phyloP scores from a whole-genome alignment of 495 filamentous ascomycete species.

The Penicillium bialowiezense region DNA sequence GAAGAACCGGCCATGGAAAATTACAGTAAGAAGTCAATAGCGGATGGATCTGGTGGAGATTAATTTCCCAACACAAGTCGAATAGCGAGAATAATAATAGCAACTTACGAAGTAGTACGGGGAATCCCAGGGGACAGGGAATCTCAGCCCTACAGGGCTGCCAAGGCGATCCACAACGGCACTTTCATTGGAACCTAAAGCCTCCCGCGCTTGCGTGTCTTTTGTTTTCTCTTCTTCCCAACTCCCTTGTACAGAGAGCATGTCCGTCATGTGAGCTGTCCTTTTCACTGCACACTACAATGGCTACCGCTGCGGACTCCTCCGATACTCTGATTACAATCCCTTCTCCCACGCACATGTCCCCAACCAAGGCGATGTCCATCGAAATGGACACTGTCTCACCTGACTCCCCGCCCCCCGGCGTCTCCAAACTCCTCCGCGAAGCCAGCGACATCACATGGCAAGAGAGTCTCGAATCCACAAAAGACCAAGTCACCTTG shows the following conservation, averaged over 20 bases:
- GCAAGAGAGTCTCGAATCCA: conserved; percentile 15
- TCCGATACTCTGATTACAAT: conserved; percentile 19
- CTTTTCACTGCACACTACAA: conserved; percentile 3
- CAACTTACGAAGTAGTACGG: neutral
- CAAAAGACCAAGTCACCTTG: conserved; percentile 18
- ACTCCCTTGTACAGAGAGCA: neutral
- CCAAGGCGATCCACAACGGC: conserved; percentile 12
- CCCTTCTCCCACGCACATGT: neutral
- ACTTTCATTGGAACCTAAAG: neutral
- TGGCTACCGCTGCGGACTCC: conserved; percentile 11
- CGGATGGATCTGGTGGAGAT: neutral
- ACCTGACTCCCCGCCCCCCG: conserved; percentile 5
- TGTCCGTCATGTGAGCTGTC: conserved; percentile 10
- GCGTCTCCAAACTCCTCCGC: conserved; percentile 18
- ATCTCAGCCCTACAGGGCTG: conserved; percentile 26
- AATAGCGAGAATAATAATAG: neutral
- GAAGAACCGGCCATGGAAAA: no score
- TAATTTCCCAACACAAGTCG: neutral
- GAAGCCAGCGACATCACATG: conserved; percentile 24
- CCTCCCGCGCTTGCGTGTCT: conserved; percentile 1
- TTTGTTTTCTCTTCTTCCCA: neutral
- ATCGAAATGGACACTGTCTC: conserved; percentile 2
- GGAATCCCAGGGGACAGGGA: neutral
- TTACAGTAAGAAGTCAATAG: no score
- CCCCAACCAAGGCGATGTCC: neutral